phyloP scores from a whole-genome alignment of 768 basidiomycete species.

The Trametes meyenii region DNA sequence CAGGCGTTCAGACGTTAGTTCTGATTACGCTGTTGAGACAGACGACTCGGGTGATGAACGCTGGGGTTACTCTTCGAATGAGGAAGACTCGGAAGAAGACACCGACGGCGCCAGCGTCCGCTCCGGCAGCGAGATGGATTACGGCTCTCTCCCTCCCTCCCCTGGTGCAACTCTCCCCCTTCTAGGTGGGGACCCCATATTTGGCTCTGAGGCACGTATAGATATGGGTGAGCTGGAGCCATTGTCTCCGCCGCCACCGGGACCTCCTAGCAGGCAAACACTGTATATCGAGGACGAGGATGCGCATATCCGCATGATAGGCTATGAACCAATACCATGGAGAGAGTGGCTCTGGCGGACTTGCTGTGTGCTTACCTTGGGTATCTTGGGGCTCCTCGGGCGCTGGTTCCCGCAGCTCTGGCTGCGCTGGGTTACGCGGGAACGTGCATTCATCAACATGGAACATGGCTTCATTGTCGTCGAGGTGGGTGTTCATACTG shows the following conservation, averaged over 20 bases:
- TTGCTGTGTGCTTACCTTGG: conserved; percentile 68
- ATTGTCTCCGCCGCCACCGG: conserved; percentile 72
- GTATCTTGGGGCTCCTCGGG: conserved; percentile 77
- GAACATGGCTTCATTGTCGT: conserved; percentile 79
- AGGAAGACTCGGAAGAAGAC: conserved; percentile 58
- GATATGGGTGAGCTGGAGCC: conserved; percentile 75
- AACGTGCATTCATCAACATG: conserved; percentile 79
- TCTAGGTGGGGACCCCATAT: conserved; percentile 74
- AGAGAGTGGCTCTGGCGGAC: conserved; percentile 70
- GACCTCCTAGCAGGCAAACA: conserved; percentile 84
- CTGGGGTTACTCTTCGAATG: conserved; percentile 94
- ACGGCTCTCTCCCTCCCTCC: conserved; percentile 72
- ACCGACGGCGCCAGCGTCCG: conserved; percentile 42
- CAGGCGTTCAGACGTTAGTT: conserved; percentile 57
- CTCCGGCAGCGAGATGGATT: conserved; percentile 60
- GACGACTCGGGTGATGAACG: conserved; percentile 61
- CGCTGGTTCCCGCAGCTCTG: conserved; percentile 94
- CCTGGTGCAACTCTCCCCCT: conserved; percentile 65
- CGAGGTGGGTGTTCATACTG: conserved; percentile 61
- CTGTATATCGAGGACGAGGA: conserved; percentile 91
- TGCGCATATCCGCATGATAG: conserved; percentile 81
- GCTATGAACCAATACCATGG: conserved; percentile 71
- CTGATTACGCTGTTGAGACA: conserved; percentile 59
- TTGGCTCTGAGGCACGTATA: conserved; percentile 81
- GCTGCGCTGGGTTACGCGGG: conserved; percentile 84